These are phyloP conservation scores for Chlamydomonas sphaeroides DNA, from an alignment of 139 green algal species.

Conservation along the genomic window DNA sequence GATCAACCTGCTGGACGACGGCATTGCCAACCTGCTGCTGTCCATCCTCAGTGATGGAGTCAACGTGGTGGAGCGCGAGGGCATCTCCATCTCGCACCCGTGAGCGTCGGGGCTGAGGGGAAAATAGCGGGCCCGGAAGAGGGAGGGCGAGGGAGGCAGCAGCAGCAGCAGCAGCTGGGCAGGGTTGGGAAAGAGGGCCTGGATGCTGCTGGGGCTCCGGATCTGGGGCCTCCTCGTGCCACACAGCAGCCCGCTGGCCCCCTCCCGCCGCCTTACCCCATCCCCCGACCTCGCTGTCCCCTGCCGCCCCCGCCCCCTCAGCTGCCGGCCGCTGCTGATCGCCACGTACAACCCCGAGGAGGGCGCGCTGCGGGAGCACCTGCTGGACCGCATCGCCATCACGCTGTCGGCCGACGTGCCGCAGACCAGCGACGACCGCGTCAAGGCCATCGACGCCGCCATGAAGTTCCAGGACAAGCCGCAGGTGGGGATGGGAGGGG, in stretches of 20 bases:
- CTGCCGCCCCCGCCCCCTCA: conserved; percentile 35
- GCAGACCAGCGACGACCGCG: conserved; percentile 79
- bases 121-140: no score
- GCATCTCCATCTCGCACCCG: conserved; percentile 96
- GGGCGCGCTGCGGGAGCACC: conserved; percentile 94
- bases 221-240: no score
- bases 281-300: no score
- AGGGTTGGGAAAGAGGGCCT: no score
- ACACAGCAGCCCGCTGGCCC: no score
- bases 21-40: conserved; percentile 98
- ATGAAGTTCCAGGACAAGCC: conserved; percentile 76
- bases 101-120: conserved; percentile 56
- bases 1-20: conserved; percentile 99
- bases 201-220: no score
- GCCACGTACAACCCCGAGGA: conserved; percentile 99
- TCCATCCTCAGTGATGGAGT: conserved; percentile 93
- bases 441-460: conserved; percentile 82
- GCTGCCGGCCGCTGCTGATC: conserved; percentile 94
- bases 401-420: conserved; percentile 89
- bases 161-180: no score
- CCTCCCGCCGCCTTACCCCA: no score
- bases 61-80: conserved; percentile 98
- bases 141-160: no score
- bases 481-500: conserved; percentile 27
- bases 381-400: conserved; percentile 98